Evolutionary conservation across 192 early-diverging fungal genomes (phyloP).

Genomic region (Gonapodya prolifera): DNA sequence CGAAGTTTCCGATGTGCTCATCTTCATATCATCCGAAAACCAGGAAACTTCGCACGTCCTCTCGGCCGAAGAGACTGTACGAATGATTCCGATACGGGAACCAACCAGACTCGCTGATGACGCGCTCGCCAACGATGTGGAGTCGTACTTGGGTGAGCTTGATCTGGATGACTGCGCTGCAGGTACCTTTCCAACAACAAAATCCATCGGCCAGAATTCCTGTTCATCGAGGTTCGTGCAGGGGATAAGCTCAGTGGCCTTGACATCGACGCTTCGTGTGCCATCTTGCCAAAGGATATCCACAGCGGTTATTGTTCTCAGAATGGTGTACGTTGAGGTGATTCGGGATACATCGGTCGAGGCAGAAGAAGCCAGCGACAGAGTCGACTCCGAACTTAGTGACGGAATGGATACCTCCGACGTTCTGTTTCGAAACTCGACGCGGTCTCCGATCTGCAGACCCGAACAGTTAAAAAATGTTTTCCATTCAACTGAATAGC

Average conservation of each 20-base stretch:
- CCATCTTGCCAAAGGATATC: conserved; percentile 1
- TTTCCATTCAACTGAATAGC: too few relatives aligned
- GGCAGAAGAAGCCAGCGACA: background rate
- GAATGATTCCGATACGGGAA: background rate
- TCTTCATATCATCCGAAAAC: background rate
- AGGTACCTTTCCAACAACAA: background rate
- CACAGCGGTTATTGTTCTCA: background rate
- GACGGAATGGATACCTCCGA: background rate
- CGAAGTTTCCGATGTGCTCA: background rate
- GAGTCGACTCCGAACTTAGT: background rate
- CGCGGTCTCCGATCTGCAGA: background rate
- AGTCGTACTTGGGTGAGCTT: too few relatives aligned
- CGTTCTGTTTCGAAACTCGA: background rate
- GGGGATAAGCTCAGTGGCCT: background rate
- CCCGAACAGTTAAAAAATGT: background rate
- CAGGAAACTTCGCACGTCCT: conserved; percentile 1
- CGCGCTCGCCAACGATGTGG: background rate
- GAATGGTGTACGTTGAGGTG: background rate
- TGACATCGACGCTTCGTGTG: background rate
- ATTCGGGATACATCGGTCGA: background rate
- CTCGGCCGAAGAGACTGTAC: background rate
- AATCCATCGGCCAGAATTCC: conserved; percentile 2
- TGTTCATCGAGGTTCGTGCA: conserved; percentile 3
- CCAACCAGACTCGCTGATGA: background rate
- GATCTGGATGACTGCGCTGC: too few relatives aligned